phyloP scores from a whole-genome alignment of 1,139 yeast genomes.

The Ashbya aceris region DNA sequence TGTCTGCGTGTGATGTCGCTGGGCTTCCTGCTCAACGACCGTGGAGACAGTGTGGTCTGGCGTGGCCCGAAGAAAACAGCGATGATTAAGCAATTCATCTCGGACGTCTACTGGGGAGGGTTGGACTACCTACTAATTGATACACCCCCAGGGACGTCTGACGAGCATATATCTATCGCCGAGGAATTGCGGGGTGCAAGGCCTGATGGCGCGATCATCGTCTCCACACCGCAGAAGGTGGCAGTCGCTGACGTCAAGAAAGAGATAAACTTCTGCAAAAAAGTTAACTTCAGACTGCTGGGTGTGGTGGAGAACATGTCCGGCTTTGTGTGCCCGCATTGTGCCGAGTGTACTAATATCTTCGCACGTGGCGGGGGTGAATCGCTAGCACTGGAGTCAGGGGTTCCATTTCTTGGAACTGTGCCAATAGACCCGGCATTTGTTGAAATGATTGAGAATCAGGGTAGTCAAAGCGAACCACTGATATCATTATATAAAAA shows the following conservation, averaged over 20 bases:
- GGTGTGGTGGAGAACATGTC: conserved; percentile 97
- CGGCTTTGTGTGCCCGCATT: conserved; percentile 91
- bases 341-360: conserved; percentile 84
- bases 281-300: conserved; percentile 68
- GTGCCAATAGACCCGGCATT: conserved; percentile 91
- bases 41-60: conserved; percentile 95
- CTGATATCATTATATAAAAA: conserved; percentile 34
- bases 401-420: conserved; percentile 66
- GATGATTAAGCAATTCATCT: conserved; percentile 87
- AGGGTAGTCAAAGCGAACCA: conserved; percentile 15
- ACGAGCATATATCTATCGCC: conserved; percentile 94
- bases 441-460: conserved; percentile 68
- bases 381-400: conserved; percentile 49
- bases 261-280: conserved; percentile 84
- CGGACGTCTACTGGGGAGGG: conserved; percentile 86
- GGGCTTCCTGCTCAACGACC: conserved; percentile 76
- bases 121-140: conserved; percentile 82
- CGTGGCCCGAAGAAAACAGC: conserved; percentile 98
- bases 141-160: conserved; percentile 98
- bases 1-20: conserved; percentile 63
- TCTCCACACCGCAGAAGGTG: conserved; percentile 93
- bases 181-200: conserved; percentile 71
- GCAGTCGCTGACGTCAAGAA: conserved; percentile 90
- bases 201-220: conserved; percentile 89
- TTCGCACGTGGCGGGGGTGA: conserved; percentile 94